phyloP scores from a whole-genome alignment of 2,329 filamentous ascomycete species.

The Apiospora koreana region DNA sequence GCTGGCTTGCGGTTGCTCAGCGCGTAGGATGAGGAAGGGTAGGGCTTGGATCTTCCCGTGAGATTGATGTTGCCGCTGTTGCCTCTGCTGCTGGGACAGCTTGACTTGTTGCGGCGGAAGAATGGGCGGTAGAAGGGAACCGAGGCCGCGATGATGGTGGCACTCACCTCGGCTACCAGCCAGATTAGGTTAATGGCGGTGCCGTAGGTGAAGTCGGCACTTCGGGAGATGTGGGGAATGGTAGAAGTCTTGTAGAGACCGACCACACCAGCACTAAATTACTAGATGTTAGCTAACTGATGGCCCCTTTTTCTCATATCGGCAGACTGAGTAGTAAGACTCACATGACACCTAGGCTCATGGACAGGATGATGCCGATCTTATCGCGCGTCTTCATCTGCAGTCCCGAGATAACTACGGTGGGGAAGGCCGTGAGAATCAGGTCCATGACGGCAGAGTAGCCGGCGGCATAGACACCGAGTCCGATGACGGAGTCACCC shows the following conservation, averaged over 20 bases:
- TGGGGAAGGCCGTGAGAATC: slow-evolving; percentile 4
- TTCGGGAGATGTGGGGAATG: slow-evolving; percentile 6
- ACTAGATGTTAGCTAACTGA: background rate
- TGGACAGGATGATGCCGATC: slow-evolving; percentile 11
- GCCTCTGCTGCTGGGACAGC: background rate
- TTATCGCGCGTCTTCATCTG: slow-evolving; percentile 10
- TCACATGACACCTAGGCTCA: slow-evolving; percentile 12
- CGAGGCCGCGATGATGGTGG: slow-evolving; percentile 12
- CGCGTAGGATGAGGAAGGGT: background rate
- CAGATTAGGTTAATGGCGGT: slow-evolving; percentile 13
- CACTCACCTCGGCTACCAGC: slow-evolving; percentile 13
- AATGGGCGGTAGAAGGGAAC: slow-evolving; percentile 14
- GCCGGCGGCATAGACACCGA: slow-evolving; percentile 11
- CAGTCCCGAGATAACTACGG: slow-evolving; percentile 10
- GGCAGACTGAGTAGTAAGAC: background rate
- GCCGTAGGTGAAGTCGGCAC: slow-evolving; percentile 13
- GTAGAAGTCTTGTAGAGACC: slow-evolving; percentile 14
- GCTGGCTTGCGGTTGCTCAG: background rate
- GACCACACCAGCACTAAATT: slow-evolving; percentile 7
- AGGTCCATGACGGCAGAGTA: slow-evolving; percentile 13
- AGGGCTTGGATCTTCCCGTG: background rate
- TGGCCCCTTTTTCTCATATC: too few relatives aligned
- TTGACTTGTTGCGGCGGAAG: background rate
- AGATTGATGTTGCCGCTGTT: background rate
- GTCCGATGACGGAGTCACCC: slow-evolving; percentile 4